Evolutionary conservation across 495 filamentous ascomycete genomes (phyloP), one percentile per base, ranked within the genome.

Genomic region (Penicillium odoratum): DNA sequence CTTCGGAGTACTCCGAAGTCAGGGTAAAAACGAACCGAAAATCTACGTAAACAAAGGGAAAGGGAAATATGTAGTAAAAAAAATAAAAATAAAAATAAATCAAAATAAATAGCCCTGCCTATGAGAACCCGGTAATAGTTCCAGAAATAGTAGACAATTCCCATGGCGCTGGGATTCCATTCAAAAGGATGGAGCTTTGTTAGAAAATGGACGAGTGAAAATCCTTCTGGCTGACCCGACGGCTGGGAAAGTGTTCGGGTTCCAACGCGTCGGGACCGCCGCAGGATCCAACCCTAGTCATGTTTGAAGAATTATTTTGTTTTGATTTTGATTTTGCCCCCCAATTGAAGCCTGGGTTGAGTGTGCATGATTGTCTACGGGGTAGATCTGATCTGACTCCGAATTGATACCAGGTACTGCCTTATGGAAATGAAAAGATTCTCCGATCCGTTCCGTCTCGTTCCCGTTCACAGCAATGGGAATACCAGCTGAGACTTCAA

Each of bases 231-330:
- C 51, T 54, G 64, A 67, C 67, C 66, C 67, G 59, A 64, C 56
- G 53, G 51, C 34, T 56, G 45, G 66, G 66, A 69, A 62, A 53
- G 59, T 48, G 33, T 55, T 40, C 57, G 58, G 67, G 61, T 62
- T 55, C 67, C 67, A 67, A 50, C 16, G 56, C 38, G 57, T 63
- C 67, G 67, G 67, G 59, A 69, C 58, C 64, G 56, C 58, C 55
- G 51, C 61, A 57, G 48, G 58, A 55, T 55, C 60, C 66, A 30
- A 16, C 11, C 15, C 38, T 28, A 48, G 45, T 21, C 29, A 47
- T 3, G 30, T 47, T 25, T 48, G 46, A 48, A 48, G 28, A 48
- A 48, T 3, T 48, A 0, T 13, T 7, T 29, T 11, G 3, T 4
- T 29, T 28, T 25, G 7, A 45, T 33, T 33, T 33, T 7, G 6